Conservation (phyloP, 148 eudicot species). For the Rhododendron kiyosumense region DNA sequence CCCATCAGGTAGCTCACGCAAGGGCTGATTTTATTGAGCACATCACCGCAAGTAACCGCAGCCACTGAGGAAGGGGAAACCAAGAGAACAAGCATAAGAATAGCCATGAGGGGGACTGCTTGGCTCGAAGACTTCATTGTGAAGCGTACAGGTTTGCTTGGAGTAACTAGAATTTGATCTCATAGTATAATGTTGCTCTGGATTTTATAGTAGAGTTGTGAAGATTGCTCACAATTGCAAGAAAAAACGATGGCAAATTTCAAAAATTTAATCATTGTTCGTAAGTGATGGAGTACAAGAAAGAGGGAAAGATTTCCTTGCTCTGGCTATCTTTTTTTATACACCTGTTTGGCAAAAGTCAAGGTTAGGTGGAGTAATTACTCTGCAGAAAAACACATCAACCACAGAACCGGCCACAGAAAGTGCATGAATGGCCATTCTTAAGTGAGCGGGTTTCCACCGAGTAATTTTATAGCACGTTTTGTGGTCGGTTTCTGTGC, state of each 20-base stretch:
- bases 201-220: conserved; percentile 16
- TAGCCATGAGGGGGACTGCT: not conserved
- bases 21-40: conserved; percentile 26
- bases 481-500: not conserved
- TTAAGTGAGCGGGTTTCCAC: not conserved
- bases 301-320: not conserved
- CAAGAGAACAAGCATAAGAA: conserved; percentile 11
- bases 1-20: conserved; percentile 30
- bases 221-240: conserved; percentile 4
- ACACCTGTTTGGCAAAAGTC: not conserved
- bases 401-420: not conserved
- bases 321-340: not conserved
- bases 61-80: conserved; percentile 17
- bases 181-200: not conserved
- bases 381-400: not conserved
- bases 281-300: conserved; percentile 27
- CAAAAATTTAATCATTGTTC: not conserved
- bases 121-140: conserved; percentile 21
- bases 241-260: not conserved
- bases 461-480: not conserved
- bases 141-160: not conserved
- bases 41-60: conserved; percentile 35
- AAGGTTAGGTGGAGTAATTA: conserved; percentile 1
- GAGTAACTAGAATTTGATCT: not conserved
- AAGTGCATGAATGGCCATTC: not conserved